These are phyloP conservation scores for Murraya koenigii DNA, from an alignment of 345 rosid species.

Conservation along the genomic window DNA sequence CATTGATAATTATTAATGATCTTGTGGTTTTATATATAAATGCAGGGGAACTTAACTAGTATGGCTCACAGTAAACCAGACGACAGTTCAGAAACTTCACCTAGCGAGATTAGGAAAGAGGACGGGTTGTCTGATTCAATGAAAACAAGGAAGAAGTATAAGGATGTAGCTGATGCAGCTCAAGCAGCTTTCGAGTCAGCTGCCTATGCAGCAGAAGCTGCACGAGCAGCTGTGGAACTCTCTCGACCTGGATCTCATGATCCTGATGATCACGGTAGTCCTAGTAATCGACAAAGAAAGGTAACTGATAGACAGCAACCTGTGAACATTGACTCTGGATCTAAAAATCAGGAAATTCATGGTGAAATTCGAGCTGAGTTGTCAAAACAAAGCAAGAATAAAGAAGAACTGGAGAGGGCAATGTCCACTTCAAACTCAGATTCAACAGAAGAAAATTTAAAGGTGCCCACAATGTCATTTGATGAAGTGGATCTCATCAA, in stretches of 20 bases:
- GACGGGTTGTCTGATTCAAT: slow-evolving; percentile 32
- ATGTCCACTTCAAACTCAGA: slow-evolving; percentile 36
- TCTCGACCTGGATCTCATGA: slow-evolving; percentile 54
- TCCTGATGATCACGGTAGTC: slow-evolving; percentile 34
- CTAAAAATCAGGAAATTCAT: slow-evolving; percentile 12
- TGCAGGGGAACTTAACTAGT: slow-evolving; percentile 10
- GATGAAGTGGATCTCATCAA: slow-evolving; percentile 44
- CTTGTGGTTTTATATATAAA: background rate
- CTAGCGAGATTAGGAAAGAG: slow-evolving; percentile 18
- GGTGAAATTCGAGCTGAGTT: slow-evolving; percentile 15
- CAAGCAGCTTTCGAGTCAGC: slow-evolving; percentile 91
- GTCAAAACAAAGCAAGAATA: slow-evolving; percentile 14
- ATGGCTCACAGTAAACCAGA: slow-evolving; percentile 17
- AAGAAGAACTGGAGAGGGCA: slow-evolving; percentile 30
- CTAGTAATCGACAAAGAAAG: slow-evolving; percentile 10
- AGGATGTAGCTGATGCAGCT: slow-evolving; percentile 91
- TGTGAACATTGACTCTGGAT: slow-evolving; percentile 15
- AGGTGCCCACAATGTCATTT: slow-evolving; percentile 31
- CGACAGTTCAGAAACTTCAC: background rate
- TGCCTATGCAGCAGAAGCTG: slow-evolving; percentile 83
- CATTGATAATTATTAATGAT: background rate
- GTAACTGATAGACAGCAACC: background rate
- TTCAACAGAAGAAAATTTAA: slow-evolving; percentile 35
- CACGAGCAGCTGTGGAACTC: slow-evolving; percentile 92
- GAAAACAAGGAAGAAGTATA: slow-evolving; percentile 50